Evolutionary conservation across 2,329 filamentous ascomycete genomes (phyloP).

Genomic region (Mariannaea sp.): DNA sequence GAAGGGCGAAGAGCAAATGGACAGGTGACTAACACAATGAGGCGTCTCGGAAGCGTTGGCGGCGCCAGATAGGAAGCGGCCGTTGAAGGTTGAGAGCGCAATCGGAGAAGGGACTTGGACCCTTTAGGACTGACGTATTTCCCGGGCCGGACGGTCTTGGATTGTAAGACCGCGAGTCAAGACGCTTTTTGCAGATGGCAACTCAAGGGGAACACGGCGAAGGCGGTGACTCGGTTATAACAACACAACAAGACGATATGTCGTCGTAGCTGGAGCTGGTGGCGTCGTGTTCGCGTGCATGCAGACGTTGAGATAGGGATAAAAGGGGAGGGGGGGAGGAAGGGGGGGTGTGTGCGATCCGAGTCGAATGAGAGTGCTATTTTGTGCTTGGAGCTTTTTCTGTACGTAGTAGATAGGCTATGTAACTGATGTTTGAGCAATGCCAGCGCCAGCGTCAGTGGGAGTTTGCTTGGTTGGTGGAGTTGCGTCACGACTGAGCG

Average conservation of each 20-base stretch:
- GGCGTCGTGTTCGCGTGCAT: conserved; percentile 25
- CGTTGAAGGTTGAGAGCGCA: conserved; percentile 30
- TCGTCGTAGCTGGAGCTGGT: conserved; percentile 25
- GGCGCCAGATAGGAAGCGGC: conserved; percentile 30
- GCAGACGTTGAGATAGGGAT: conserved; percentile 29
- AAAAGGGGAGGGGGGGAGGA: neutral
- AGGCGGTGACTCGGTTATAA: conserved; percentile 29
- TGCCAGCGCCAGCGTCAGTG: conserved; percentile 12
- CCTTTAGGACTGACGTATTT: conserved; percentile 24
- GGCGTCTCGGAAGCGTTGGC: conserved; percentile 28
- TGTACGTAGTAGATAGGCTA: too few species aligned
- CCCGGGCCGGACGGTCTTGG: conserved; percentile 19
- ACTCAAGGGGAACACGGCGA: conserved; percentile 15
- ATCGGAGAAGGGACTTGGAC: conserved; percentile 27
- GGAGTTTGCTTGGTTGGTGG: neutral
- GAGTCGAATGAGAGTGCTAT: conserved; percentile 19
- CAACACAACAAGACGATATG: neutral
- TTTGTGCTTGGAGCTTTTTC: conserved; percentile 18
- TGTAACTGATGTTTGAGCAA: neutral
- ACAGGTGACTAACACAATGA: conserved; percentile 39
- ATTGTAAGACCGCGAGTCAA: conserved; percentile 15
- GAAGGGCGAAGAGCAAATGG: conserved; percentile 22
- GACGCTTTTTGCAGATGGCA: conserved; percentile 6
- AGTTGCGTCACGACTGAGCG: conserved; percentile 34
- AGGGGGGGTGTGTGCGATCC: conserved; percentile 1